phyloP scores from a whole-genome alignment of 2,329 filamentous ascomycete species.

The Stemphylium lycopersici region DNA sequence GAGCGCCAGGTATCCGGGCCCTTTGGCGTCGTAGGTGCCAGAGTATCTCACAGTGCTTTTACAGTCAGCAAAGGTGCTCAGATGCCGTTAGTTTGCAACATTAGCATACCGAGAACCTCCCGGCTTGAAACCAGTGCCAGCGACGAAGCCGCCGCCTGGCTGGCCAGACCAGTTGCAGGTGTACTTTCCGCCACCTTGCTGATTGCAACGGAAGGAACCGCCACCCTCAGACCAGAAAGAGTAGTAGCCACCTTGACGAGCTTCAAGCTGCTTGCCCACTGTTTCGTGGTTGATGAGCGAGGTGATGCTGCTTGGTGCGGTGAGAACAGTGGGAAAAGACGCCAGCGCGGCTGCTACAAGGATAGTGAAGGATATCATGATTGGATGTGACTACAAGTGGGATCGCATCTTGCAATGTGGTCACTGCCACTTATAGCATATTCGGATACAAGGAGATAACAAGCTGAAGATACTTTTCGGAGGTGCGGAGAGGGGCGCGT shows the following conservation, averaged over 20 bases:
- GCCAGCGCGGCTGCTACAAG: slow-evolving; percentile 2
- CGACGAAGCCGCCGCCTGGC: slow-evolving; percentile 24
- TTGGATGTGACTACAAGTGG: neutral
- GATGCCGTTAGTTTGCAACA: too few species aligned
- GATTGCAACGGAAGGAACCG: slow-evolving; percentile 28
- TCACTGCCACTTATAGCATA: too few species aligned
- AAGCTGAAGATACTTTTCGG: too few species aligned
- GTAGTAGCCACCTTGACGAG: slow-evolving; percentile 53
- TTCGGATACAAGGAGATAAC: too few species aligned
- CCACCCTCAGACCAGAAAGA: slow-evolving; percentile 64
- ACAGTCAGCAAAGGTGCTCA: neutral
- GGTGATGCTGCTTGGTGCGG: slow-evolving; percentile 1
- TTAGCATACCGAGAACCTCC: slow-evolving; percentile 40
- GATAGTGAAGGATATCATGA: slow-evolving; percentile 8
- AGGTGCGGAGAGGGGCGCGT: too few species aligned
- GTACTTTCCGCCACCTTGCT: slow-evolving; percentile 29
- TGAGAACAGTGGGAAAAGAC: neutral
- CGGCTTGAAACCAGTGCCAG: slow-evolving; percentile 39
- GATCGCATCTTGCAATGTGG: neutral
- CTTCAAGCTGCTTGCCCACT: slow-evolving; percentile 14
- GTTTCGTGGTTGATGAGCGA: slow-evolving; percentile 12
- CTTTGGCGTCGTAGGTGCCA: slow-evolving; percentile 29
- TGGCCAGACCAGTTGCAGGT: slow-evolving; percentile 27
- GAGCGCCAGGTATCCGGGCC: slow-evolving; percentile 47
- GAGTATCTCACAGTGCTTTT: slow-evolving; percentile 26